These are phyloP conservation scores for Colletotrichum karsti DNA, from an alignment of 2,329 filamentous ascomycete genomes.

Conservation along the genomic window DNA sequence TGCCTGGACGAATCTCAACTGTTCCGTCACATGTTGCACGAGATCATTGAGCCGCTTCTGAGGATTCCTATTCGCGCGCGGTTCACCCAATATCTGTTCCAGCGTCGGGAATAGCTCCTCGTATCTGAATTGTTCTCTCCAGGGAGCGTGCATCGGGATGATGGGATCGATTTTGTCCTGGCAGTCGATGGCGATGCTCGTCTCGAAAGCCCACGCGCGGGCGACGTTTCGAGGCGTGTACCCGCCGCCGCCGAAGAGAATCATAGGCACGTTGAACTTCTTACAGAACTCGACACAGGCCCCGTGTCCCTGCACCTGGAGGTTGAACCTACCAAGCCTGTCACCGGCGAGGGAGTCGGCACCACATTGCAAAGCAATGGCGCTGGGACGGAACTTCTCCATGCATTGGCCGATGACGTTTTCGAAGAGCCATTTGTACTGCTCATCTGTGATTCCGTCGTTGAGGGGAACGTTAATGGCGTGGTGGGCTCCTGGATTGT, in stretches of 20 bases:
- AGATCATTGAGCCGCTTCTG: constrained; percentile 78
- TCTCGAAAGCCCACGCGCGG: constrained; percentile 96
- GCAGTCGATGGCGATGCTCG: constrained; percentile 84
- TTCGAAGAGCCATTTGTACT: constrained; percentile 88
- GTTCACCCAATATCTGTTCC: constrained; percentile 74
- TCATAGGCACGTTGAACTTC: constrained; percentile 78
- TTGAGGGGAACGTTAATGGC: constrained; percentile 90
- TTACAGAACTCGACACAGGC: constrained; percentile 93
- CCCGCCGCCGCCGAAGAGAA: constrained; percentile 93
- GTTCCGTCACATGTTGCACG: constrained; percentile 81
- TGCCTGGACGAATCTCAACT: constrained; percentile 83
- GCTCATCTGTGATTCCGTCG: constrained; percentile 90
- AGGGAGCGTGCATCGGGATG: constrained; percentile 83
- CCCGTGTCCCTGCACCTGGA: constrained; percentile 94
- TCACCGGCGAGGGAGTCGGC: constrained; percentile 95
- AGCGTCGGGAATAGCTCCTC: constrained; percentile 90
- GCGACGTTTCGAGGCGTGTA: constrained; percentile 98
- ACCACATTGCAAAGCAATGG: constrained; percentile 94
- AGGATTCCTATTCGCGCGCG: constrained; percentile 80
- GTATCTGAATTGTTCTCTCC: constrained; percentile 83
- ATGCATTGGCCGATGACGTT: constrained; percentile 81
- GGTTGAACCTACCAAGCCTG: constrained; percentile 92
- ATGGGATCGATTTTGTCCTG: constrained; percentile 74
- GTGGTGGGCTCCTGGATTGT: constrained; percentile 89
- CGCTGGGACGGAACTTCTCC: constrained; percentile 84